Evolutionary conservation across 805 yeast species (phyloP).

Genomic region (Brettanomyces sp.): DNA sequence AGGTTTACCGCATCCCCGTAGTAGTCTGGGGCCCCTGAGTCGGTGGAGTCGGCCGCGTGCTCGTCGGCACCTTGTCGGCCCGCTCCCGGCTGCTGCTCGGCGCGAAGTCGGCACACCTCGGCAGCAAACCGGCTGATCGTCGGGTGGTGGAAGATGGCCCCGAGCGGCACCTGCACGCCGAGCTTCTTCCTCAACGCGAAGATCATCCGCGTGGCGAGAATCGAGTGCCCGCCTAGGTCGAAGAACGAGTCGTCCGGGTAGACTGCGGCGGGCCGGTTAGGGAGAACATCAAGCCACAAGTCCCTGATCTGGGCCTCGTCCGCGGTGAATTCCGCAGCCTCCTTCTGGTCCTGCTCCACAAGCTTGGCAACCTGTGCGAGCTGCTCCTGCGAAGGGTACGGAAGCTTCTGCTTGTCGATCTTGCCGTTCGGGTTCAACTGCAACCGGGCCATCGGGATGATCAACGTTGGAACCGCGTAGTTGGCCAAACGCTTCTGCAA

Average conservation of each 20-base stretch:
- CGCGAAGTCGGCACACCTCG: constrained; percentile 45
- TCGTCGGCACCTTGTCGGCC: constrained; percentile 7
- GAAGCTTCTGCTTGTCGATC: constrained; percentile 93
- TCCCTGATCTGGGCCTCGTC: constrained; percentile 65
- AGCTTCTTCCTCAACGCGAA: constrained; percentile 77
- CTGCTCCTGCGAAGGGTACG: constrained; percentile 88
- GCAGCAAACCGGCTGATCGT: constrained; percentile 71
- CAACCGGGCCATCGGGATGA: constrained; percentile 76
- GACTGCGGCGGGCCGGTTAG: constrained; percentile 72
- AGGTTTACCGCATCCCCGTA: constrained; percentile 64
- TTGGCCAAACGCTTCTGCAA: constrained; percentile 84
- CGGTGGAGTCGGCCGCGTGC: constrained; percentile 12
- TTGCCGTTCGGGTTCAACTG: constrained; percentile 98
- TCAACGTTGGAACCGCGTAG: constrained; percentile 87
- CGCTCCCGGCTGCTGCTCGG: constrained; percentile 14
- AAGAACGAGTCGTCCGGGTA: constrained; percentile 83
- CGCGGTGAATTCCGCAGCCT: constrained; percentile 40
- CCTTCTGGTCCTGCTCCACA: constrained; percentile 32
- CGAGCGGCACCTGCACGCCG: constrained; percentile 77
- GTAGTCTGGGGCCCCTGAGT: constrained; percentile 34
- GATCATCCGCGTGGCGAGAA: constrained; percentile 93
- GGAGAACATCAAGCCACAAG: constrained; percentile 79
- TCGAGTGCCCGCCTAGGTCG: constrained; percentile 97
- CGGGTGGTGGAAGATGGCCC: constrained; percentile 83
- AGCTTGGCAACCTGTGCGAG: constrained; percentile 63